A percentile compares a stretch with the other conserved stretches of the same genome.
Conservation (phyloP, 768 basidiomycete species). For the Xerocomellus dryophilus region DNA sequence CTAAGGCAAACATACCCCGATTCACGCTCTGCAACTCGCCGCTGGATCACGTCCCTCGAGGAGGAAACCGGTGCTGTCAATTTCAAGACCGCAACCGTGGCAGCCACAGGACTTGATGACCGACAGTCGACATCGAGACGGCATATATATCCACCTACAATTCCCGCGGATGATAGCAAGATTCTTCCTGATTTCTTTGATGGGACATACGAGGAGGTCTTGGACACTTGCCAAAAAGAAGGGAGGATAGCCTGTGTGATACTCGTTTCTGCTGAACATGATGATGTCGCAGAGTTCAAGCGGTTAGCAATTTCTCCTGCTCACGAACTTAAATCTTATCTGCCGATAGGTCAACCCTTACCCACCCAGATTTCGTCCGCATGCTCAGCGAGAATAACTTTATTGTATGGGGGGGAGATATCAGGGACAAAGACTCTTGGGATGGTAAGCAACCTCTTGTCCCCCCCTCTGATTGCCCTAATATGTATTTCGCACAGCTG, state of each 20-base stretch:
- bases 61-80: conserved; percentile 79
- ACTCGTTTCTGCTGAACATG: conserved; percentile 86
- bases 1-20: conserved; percentile 37
- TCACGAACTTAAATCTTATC: background rate
- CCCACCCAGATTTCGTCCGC: conserved; percentile 66
- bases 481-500: conserved; percentile 34
- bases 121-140: conserved; percentile 45
- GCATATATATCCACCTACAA: conserved; percentile 27
- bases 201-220: conserved; percentile 77
- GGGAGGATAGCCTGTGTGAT: conserved; percentile 74
- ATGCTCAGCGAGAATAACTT: conserved; percentile 71
- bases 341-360: conserved; percentile 60
- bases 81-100: conserved; percentile 40
- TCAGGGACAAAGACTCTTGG: conserved; percentile 80
- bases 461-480: background rate
- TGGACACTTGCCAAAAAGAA: conserved; percentile 69
- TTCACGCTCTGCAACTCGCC: conserved; percentile 58
- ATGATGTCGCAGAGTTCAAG: conserved; percentile 85
- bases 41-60: conserved; percentile 78
- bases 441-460: conserved; percentile 42
- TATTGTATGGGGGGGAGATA: conserved; percentile 90
- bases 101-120: conserved; percentile 38
- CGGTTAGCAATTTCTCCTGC: conserved; percentile 41
- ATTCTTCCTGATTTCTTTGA: conserved; percentile 77
- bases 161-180: conserved; percentile 38